These are phyloP conservation scores for Nematodospora anomalae DNA, from an alignment of 1,139 yeast species.

Conservation along the genomic window DNA sequence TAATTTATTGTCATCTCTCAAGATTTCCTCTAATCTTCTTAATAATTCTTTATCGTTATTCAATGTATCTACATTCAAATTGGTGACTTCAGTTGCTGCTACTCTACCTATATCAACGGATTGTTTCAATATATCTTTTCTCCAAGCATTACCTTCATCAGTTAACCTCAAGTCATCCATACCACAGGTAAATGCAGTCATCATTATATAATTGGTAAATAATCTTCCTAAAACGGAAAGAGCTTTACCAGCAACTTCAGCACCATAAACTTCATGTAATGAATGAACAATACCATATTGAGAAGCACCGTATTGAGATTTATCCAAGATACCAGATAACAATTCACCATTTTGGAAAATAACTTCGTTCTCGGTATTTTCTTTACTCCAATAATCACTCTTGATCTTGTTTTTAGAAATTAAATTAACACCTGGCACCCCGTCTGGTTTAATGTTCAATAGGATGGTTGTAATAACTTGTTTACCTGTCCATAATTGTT, in stretches of 20 bases:
- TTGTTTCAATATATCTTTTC: conserved; percentile 74
- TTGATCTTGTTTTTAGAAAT: conserved; percentile 84
- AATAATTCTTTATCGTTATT: conserved; percentile 73
- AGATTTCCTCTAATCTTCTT: conserved; percentile 88
- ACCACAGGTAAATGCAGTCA: conserved; percentile 97
- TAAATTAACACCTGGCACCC: conserved; percentile 89
- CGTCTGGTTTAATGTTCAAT: conserved; percentile 80
- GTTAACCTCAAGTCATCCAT: conserved; percentile 98
- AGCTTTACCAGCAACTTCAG: conserved; percentile 85
- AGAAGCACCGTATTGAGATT: conserved; percentile 98
- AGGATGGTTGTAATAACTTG: conserved; percentile 91
- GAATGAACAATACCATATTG: conserved; percentile 97
- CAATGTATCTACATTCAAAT: conserved; percentile 59
- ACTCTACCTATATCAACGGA: conserved; percentile 82
- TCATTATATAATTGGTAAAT: conserved; percentile 90
- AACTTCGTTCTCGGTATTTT: conserved; percentile 82
- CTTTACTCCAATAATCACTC: conserved; percentile 91
- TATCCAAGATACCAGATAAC: conserved; percentile 89
- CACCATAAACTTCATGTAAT: conserved; percentile 92
- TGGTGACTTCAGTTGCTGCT: conserved; percentile 95
- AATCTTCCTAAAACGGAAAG: conserved; percentile 89
- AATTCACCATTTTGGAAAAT: conserved; percentile 84
- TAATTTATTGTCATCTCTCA: conserved; percentile 88
- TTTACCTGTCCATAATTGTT: conserved; percentile 97
- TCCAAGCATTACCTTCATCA: conserved; percentile 85